phyloP scores from a whole-genome alignment of 352 stramenopile genomes.

The Phytophthora tubulina region DNA sequence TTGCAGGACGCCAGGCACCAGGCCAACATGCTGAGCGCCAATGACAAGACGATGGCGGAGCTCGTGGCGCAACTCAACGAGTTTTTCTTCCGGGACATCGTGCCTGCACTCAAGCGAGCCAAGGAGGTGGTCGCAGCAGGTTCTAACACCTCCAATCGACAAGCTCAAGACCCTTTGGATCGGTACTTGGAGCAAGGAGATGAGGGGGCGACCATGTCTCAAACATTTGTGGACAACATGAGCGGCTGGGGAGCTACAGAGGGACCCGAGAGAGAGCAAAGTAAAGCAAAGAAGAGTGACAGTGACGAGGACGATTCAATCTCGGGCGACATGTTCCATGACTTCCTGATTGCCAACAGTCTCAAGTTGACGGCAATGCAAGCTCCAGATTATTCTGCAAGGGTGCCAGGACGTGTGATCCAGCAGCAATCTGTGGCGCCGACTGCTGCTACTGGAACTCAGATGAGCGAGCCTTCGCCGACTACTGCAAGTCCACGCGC shows the following conservation, averaged over 20 bases:
- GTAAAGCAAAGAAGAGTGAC: constrained; percentile 2
- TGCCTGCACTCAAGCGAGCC: constrained; percentile 35
- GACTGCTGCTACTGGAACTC: neutral
- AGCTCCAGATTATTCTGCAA: constrained; percentile 19
- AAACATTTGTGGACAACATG: constrained; percentile 50
- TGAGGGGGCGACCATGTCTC: constrained; percentile 25
- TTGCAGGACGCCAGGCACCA: constrained; percentile 25
- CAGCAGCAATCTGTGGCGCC: constrained; percentile 11
- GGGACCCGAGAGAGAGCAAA: constrained; percentile 18
- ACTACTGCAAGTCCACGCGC: neutral
- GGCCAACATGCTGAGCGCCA: constrained; percentile 29
- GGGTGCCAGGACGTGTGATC: neutral
- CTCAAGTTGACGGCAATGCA: constrained; percentile 25
- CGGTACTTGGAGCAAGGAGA: constrained; percentile 44
- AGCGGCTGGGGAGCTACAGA: constrained; percentile 40
- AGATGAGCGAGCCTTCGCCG: neutral
- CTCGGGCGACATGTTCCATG: constrained; percentile 18
- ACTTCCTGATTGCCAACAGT: constrained; percentile 34
- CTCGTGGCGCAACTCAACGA: constrained; percentile 37
- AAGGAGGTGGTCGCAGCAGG: neutral
- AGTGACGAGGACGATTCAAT: constrained; percentile 28
- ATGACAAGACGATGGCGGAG: constrained; percentile 31
- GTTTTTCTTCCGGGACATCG: constrained; percentile 40
- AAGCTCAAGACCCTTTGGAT: constrained; percentile 42
- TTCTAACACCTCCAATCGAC: neutral